These are phyloP conservation scores for Aegilops bicornis DNA, from an alignment of 176 grass and related monocot species.

Conservation along the genomic window DNA sequence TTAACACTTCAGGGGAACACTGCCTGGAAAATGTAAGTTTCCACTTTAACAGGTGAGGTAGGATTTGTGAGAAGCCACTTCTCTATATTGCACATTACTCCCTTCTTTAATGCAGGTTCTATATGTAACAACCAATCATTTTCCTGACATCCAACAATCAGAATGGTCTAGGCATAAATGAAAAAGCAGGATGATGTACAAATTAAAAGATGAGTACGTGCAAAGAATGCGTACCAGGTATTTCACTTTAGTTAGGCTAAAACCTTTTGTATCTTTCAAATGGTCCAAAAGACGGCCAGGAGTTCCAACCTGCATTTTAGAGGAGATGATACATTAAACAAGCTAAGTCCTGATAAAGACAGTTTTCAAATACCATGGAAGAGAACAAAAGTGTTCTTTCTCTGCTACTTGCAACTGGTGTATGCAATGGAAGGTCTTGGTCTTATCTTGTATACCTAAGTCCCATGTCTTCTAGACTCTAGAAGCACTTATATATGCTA, in stretches of 20 bases:
- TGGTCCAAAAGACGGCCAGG: slow-evolving; percentile 42
- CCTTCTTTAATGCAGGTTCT: neutral
- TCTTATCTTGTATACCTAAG: neutral
- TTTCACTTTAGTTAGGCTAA: slow-evolving; percentile 23
- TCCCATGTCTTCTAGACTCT: neutral
- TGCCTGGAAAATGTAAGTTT: neutral
- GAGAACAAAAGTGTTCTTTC: neutral
- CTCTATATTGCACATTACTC: neutral
- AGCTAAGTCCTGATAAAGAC: neutral
- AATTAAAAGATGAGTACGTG: neutral
- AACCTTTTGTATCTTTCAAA: slow-evolving; percentile 29
- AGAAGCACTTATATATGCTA: neutral
- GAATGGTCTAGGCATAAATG: neutral
- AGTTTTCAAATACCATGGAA: neutral
- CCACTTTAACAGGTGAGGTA: neutral
- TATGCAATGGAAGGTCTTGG: neutral
- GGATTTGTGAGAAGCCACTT: neutral
- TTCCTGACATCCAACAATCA: neutral
- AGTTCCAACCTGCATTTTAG: slow-evolving; percentile 71
- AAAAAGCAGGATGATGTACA: neutral
- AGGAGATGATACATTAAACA: slow-evolving; percentile 20
- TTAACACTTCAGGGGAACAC: neutral
- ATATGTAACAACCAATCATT: neutral
- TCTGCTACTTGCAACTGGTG: slow-evolving; percentile 13
- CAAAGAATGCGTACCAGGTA: neutral